Conservation (phyloP, 208 protist species). For the Wallacemonas rigidus region DNA sequence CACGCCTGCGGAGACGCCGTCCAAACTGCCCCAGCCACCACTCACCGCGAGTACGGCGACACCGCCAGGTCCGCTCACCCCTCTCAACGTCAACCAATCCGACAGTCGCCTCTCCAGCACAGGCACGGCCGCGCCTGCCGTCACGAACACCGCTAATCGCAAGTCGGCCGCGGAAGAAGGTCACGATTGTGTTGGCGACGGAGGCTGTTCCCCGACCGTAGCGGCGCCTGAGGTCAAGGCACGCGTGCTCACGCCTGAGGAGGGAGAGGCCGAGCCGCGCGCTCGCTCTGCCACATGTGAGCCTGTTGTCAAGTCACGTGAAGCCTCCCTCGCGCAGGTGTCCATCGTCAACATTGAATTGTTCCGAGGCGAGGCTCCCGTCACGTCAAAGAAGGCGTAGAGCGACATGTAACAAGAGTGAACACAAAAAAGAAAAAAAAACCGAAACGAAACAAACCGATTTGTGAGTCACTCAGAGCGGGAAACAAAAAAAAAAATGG, state of each 20-base stretch:
- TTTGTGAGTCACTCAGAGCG: background rate
- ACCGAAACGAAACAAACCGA: background rate
- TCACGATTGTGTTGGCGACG: background rate
- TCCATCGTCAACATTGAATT: conserved; percentile 12
- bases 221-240: background rate
- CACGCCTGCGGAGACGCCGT: background rate
- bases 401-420: background rate
- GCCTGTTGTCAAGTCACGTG: conserved; percentile 2
- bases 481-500: too few relatives aligned
- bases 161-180: background rate
- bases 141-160: conserved; percentile 6
- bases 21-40: background rate
- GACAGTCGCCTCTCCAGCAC: background rate
- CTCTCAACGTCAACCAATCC: conserved; percentile 4
- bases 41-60: background rate
- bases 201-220: background rate
- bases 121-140: background rate
- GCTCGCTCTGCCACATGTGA: background rate
- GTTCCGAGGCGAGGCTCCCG: background rate
- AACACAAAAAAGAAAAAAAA: background rate
- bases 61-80: background rate
- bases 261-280: background rate
- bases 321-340: background rate
- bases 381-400: background rate
- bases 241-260: background rate